These are phyloP conservation scores for Pogostemon cablin DNA, from an alignment of 257 asterid species.

Conservation along the genomic window DNA sequence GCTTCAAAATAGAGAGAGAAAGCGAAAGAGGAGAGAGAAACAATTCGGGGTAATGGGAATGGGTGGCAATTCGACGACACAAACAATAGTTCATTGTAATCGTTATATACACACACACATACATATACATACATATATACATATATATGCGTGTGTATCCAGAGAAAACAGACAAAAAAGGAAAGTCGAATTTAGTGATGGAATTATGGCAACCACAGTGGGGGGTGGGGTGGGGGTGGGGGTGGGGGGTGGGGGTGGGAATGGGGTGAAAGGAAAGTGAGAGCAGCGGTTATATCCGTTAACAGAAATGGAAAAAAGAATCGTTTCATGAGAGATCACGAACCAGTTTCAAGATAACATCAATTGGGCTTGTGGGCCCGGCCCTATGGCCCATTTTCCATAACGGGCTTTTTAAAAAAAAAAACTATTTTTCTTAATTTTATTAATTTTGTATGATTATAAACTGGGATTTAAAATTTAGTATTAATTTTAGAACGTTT, in stretches of 20 bases:
- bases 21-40: neutral
- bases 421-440: too few species aligned
- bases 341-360: constrained; percentile 1
- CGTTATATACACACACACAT: neutral
- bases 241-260: neutral
- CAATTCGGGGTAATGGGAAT: neutral
- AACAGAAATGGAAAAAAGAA: neutral
- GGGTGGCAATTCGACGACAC: neutral
- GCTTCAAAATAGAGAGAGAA: neutral
- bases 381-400: neutral
- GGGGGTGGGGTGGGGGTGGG: neutral
- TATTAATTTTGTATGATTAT: too few species aligned
- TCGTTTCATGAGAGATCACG: neutral
- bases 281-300: constrained; percentile 36
- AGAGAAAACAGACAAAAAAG: neutral
- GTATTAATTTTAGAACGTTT: too few species aligned
- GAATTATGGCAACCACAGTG: neutral
- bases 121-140: neutral
- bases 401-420: too few species aligned
- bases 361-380: neutral
- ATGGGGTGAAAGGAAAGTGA: neutral
- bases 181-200: constrained; percentile 9
- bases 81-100: neutral
- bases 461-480: too few species aligned
- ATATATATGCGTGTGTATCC: neutral